Evolutionary conservation across 805 yeast species (phyloP), one percentile per base, ranked within the genome.

Genomic region (Groenewaldozyma salmanticensis): DNA sequence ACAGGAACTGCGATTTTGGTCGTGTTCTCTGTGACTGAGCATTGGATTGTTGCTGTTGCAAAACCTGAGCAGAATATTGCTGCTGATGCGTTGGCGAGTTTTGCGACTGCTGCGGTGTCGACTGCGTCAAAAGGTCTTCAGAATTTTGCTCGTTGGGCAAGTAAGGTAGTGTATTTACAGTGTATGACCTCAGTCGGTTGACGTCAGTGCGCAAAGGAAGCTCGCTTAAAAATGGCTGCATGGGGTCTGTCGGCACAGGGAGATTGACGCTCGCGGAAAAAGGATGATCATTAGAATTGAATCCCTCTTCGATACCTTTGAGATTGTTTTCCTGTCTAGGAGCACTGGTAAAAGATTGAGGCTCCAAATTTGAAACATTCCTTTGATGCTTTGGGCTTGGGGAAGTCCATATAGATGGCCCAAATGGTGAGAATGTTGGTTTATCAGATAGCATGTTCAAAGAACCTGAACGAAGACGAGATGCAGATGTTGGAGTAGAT

Each of bases 201-300:
- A 55, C 58, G 46, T 54, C 58, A 5, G 66, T 58, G 44, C 59
- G 47, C 40, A 49, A 42, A 33, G 59, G 55, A 39, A 52, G 48
- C 39, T 57, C 61, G 39, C 43, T 45, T 38, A 48, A 46, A 42
- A 53, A 55, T 18, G 59, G 54, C 39, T 50, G 49, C 54, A 53
- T 49, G 27, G 58, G 58, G 42, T 53, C 59, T 31, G 37, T 21
- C 19, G n/a, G 19, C 35, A 13, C 18, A 18, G n/a, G n/a, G n/a
- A n/a, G n/a, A n/a, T 22, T 17, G 17, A 20, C 19, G 31, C 42
- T 4, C 36, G 35, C 20, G 35, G 33, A 4, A 16, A 21, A 13
- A 15, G n/a, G 35, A 17, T 16, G 36, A 34, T 19, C 15, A 35
- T 21, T 16, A 33, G 18, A 21, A 16, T 17, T 6, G 37, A 34